phyloP scores from a whole-genome alignment of 2,329 filamentous ascomycete species.

The Alternaria sp. region DNA sequence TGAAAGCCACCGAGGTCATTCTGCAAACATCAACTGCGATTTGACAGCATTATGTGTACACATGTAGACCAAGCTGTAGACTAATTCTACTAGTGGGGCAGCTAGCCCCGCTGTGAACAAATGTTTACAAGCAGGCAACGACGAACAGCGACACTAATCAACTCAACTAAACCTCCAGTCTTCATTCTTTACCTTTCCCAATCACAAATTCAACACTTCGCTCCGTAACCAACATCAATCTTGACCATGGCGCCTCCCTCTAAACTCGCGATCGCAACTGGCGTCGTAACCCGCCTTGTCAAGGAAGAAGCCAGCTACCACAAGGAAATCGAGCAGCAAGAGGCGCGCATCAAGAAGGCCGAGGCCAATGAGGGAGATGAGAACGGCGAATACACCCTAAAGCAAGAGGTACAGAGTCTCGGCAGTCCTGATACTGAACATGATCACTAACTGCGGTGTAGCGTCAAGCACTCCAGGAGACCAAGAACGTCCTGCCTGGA shows the following conservation, averaged over 20 bases:
- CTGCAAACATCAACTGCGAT: too few relatives aligned
- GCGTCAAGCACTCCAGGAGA: constrained; percentile 85
- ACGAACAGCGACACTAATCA: background rate
- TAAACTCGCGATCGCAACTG: constrained; percentile 78
- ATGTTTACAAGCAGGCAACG: constrained; percentile 20
- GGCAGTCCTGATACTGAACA: background rate
- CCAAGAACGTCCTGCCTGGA: constrained; percentile 78
- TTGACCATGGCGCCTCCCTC: constrained; percentile 75
- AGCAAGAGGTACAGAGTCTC: constrained; percentile 74
- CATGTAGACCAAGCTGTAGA: background rate
- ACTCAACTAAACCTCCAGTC: background rate
- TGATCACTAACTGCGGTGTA: constrained; percentile 46
- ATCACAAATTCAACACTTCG: background rate
- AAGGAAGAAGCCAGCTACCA: constrained; percentile 93
- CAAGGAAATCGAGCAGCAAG: constrained; percentile 79
- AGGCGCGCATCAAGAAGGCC: constrained; percentile 72
- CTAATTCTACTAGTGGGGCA: constrained; percentile 6
- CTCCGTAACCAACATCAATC: background rate
- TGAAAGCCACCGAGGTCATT: background rate
- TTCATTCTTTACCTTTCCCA: background rate
- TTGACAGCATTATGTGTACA: background rate
- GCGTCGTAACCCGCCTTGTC: constrained; percentile 79
- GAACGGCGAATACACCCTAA: constrained; percentile 79
- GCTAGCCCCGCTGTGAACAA: constrained; percentile 24
- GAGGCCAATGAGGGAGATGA: constrained; percentile 67